Evolutionary conservation across 2,329 filamentous ascomycete species (phyloP).

Genomic region (Colletotrichum orbiculare): DNA sequence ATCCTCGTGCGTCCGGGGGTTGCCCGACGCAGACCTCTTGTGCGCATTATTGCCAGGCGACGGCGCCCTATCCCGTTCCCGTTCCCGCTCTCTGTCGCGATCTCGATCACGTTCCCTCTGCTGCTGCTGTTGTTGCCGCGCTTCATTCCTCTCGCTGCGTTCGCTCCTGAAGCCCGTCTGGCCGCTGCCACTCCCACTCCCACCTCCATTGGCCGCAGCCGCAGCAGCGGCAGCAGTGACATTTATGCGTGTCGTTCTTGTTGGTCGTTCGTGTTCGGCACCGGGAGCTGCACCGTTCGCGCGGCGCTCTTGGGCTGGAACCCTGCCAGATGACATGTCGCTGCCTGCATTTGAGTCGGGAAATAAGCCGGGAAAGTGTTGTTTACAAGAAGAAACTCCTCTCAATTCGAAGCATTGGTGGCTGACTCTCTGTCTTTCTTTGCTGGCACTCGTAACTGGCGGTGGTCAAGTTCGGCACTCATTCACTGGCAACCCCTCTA

Average conservation of each 20-base stretch:
- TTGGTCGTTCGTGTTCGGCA: slow-evolving; percentile 46
- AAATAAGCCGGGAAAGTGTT: background rate
- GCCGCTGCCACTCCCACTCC: slow-evolving; percentile 34
- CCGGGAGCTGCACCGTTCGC: slow-evolving; percentile 47
- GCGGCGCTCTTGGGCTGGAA: slow-evolving; percentile 55
- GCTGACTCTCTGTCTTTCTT: background rate
- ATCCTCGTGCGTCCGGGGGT: slow-evolving; percentile 59
- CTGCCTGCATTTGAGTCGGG: slow-evolving; percentile 48
- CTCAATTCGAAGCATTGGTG: background rate
- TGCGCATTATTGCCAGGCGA: slow-evolving; percentile 55
- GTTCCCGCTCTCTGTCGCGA: slow-evolving; percentile 24
- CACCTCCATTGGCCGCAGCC: slow-evolving; percentile 27
- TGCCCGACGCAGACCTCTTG: slow-evolving; percentile 68
- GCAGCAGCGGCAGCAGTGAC: slow-evolving; percentile 37
- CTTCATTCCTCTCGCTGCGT: slow-evolving; percentile 37
- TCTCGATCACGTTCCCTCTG: slow-evolving; percentile 11
- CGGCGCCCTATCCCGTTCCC: slow-evolving; percentile 51
- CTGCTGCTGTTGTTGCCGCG: slow-evolving; percentile 23
- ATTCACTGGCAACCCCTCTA: slow-evolving; percentile 21
- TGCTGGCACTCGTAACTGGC: background rate
- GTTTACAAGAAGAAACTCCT: background rate
- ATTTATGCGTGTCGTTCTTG: slow-evolving; percentile 47
- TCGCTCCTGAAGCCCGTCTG: slow-evolving; percentile 47
- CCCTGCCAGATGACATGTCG: slow-evolving; percentile 56
- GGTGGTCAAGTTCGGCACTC: slow-evolving; percentile 7